Base-by-base conservation (phyloP, 306 rosid genomes). In the Dryas drummondii region DNA sequence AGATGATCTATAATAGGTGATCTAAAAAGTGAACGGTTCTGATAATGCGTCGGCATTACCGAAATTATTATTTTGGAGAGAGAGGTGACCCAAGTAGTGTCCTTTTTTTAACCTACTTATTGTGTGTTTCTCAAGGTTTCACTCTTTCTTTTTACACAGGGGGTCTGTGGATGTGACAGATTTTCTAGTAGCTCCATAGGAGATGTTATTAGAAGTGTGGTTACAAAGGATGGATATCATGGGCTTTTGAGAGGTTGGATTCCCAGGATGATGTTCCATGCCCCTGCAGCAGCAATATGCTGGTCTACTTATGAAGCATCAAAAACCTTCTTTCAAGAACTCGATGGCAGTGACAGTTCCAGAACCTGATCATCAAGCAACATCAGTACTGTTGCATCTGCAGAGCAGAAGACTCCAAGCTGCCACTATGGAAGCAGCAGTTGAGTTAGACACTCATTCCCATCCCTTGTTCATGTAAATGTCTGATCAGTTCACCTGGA, bases 201-300 rank as follows among this genome's bases (percentile, higher is more conserved):
- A 40, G 65, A 84, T 61, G 93, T 88, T 4, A 62, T 82, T 54
- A 49, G 76, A 32, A 76, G 73, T 19, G 72, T 86, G 6, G 71
- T 82, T 26, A 59, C 49, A 53, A 86, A 84, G 46, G 90, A 88
- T 5, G 93, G 93, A 47, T 75, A 86, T 47, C 73, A 48, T 0
- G 90, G 93, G 2, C 76, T 86, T 3, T 66, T 82, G 64, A 74
- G 90, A 71, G 90, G 90, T 45, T 84, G 85, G 80, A 60, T 80
- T 4, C 88, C 90, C 9, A 81, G 90, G 74, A 82, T 86, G 86
- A 81, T 88, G 15, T 88, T 86, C 74, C 93, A 86, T 79, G 87
- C 93, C 1, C 93, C 88, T 47, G 93, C 93, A 15, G 93, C 90
- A 73, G 90, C 88, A 63, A 84, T 84, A 57, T 84, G 90, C 78